Evolutionary conservation across 2,329 filamentous ascomycete genomes (phyloP), one percentile per base, ranked within the genome.

Genomic region (Penicillium sp.): DNA sequence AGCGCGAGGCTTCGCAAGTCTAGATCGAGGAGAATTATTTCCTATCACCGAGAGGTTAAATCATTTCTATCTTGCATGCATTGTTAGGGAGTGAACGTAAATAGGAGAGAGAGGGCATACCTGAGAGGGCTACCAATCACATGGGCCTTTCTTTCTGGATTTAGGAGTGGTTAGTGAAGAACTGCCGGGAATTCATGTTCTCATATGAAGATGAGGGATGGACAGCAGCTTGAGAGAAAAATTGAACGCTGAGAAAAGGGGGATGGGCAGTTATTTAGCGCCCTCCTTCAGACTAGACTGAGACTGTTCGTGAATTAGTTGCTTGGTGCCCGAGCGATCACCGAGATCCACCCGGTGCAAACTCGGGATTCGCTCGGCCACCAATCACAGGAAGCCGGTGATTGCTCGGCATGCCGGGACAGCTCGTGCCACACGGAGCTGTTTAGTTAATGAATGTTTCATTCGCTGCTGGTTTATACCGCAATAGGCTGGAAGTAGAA

Each of bases 281-380:
- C 45, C 26, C 13, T 22, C 14, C 40, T 10, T 13, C 4, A 43
- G 19, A 43, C 19, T 43, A 43, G 19, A 25, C 40, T 43, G 40
- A 43, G 25, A 43, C 19, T 43, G 40, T 19, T 19, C 38, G 6
- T 43, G 25, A 49, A 4, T 28, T 49, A n/a, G 16, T 49, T 30
- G 8, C 14, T 49, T 7, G 13, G n/a, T 26, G 35, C 33, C 57
- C 57, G 57, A 59, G 33, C 43, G 38, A 55, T 22, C 43, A 19
- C 65, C 66, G 66, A 52, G 1, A 42, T 58, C 37, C 53, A 40
- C 52, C 52, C 65, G 66, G 65, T 16, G 22, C 37, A 60, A 63
- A 35, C 37, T 67, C 66, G 66, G 66, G 33, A 4, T 10, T 38
- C 11, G 19, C 37, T 65, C 61, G 63, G 63, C 3, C 37, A 42